Evolutionary conservation across 2,329 filamentous ascomycete genomes (phyloP), one percentile per base, ranked within the genome.

Genomic region (Shiraia bambusicola): DNA sequence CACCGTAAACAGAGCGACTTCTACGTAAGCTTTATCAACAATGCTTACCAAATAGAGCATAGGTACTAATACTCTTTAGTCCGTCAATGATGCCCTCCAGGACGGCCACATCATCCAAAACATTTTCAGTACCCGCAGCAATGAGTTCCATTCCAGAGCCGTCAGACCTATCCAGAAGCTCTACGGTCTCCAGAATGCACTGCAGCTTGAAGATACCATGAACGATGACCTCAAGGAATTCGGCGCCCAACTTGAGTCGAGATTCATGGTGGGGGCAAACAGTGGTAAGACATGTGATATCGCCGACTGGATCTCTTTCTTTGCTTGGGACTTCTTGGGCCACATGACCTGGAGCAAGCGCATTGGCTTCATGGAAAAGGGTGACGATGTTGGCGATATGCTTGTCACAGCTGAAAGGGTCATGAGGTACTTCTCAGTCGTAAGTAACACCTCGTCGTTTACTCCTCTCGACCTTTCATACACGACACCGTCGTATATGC

Each of bases 341-440:
- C 65, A 72, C 29, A 53, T 74, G 37, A 70, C 66, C 0, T 73
- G 72, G 47, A 62, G 64, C 13, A 65, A 67, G 46, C 63, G 61
- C n/a, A 59, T 73, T 6, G 72, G 71, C 1, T 74, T 74, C 49
- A 59, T 74, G 34, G 65, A 73, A 38, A 47, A 63, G 32, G 71
- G 67, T 0, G 51, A 54, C 13, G 72, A 74, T 40, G 57, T 74
- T 19, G 67, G 69, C 4, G 47, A 49, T 30, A 54, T 63, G 50
- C 39, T 65, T 11, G 40, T 39, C n/a, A 69, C 73, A 34, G 66
- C 73, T 24, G 72, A 52, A 22, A 49, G 56, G 4, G 52, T 56
- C 3, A 58, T 58, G 52, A 25, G 49, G 17, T 62, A 63, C 29
- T 59, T 55, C 26, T 59, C 59, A 12, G 50, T 61, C 13, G 56